phyloP scores from a whole-genome alignment of 768 basidiomycete species.

The Stropharia rugosoannulata region DNA sequence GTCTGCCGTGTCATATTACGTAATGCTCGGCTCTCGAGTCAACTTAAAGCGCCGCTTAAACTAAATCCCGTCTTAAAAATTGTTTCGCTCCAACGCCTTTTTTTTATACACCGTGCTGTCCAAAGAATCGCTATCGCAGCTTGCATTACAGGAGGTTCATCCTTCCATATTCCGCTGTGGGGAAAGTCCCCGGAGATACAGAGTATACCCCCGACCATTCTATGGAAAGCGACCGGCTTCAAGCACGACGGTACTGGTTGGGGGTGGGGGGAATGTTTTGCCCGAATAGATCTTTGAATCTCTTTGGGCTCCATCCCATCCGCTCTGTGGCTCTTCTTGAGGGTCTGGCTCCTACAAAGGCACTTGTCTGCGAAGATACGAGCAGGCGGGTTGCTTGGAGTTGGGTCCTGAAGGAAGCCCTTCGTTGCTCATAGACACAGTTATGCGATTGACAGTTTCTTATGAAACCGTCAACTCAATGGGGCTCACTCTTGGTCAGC shows the following conservation, averaged over 20 bases:
- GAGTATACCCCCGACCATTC: conserved; percentile 56
- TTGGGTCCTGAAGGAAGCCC: conserved; percentile 34
- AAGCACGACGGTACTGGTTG: conserved; percentile 66
- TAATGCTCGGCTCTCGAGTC: background rate
- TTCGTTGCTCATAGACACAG: conserved; percentile 85
- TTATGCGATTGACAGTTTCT: conserved; percentile 74
- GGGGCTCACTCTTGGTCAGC: conserved; percentile 88
- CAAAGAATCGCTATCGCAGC: conserved; percentile 88
- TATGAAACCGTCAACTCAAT: conserved; percentile 70
- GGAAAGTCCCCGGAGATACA: conserved; percentile 94
- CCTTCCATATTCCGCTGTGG: conserved; percentile 67
- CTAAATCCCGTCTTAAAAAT: conserved; percentile 9
- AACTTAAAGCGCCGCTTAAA: conserved; percentile 21
- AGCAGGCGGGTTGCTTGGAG: conserved; percentile 56
- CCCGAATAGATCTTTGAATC: conserved; percentile 18
- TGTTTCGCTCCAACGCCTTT: conserved; percentile 17
- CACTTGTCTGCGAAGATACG: conserved; percentile 72
- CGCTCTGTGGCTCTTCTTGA: conserved; percentile 54
- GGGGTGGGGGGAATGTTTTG: conserved; percentile 51
- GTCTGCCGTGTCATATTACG: background rate
- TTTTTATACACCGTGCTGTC: conserved; percentile 41
- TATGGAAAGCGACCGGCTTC: conserved; percentile 73
- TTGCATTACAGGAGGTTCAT: conserved; percentile 57
- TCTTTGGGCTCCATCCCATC: conserved; percentile 46
- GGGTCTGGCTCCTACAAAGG: conserved; percentile 37